Base-by-base conservation (phyloP, 306 rosid species). In the Quercus robur region DNA sequence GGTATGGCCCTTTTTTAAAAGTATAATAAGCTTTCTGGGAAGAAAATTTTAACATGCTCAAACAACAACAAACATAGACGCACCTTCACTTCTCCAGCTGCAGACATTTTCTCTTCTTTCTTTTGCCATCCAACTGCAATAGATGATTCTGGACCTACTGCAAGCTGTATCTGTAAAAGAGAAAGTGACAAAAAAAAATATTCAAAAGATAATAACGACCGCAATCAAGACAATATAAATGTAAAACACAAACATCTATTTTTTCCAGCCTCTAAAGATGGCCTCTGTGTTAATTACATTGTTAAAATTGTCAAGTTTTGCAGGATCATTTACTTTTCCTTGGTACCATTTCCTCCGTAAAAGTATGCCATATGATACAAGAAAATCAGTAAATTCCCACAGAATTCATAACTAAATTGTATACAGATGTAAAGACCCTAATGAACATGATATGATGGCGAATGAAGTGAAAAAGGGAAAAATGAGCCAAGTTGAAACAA, bases 51-150 rank as follows among this genome's bases (percentile, higher is more conserved):
- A 79, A 72, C 62, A 56, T 75, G 55, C 68, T 63, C 28, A 75
- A 69, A 56, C 73, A 69, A 73, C 62, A 77, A 74, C 77, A 77
- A 86, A 77, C 30, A 82, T 33, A 35, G 33, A 79, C 73, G 79
- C 87, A 95, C 99, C 99, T 93, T 93, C 75, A 93, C 87, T 82
- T 90, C 96, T 82, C 97, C 99, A 14, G 94, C 78, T 66, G 94
- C 98, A 74, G 97, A 85, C 77, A 85, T 77, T 84, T 71, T 93
- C 82, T 85, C 85, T 56, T 92, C 91, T 85, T 95, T 89, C 91
- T 87, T 95, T 75, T 86, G 92, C 99, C 99, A 95, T 57, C 98
- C 98, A 54, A 91, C 92, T 46, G 89, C 88, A 84, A 95, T 82
- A 51, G 96, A 85, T 85, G 99, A 89, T 28, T 91, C 98, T 70